Evolutionary conservation across 2,329 filamentous ascomycete genomes (phyloP).

Genomic region (Alternaria brassicae): DNA sequence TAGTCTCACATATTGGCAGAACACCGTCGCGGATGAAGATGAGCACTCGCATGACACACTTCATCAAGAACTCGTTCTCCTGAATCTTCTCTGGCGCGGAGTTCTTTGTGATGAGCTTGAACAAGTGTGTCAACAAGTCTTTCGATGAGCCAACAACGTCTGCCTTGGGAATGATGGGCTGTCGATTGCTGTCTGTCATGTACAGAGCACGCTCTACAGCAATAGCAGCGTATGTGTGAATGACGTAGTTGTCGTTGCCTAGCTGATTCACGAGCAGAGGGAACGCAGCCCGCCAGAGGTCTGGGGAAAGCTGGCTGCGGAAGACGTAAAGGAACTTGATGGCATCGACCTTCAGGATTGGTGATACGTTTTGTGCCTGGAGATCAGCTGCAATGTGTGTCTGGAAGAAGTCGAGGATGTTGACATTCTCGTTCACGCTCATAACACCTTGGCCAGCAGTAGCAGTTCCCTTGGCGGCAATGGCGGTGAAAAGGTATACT

Average conservation of each 20-base stretch:
- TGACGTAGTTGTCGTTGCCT: slow-evolving; percentile 88
- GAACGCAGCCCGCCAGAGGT: slow-evolving; percentile 90
- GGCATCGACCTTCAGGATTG: slow-evolving; percentile 93
- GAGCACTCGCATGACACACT: slow-evolving; percentile 95
- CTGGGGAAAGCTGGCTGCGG: slow-evolving; percentile 89
- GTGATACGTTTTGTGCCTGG: slow-evolving; percentile 72
- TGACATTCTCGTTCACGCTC: slow-evolving; percentile 79
- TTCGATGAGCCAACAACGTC: slow-evolving; percentile 84
- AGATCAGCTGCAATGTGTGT: slow-evolving; percentile 90
- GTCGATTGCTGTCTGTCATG: slow-evolving; percentile 76
- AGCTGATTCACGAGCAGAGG: slow-evolving; percentile 90
- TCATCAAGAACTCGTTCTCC: slow-evolving; percentile 98
- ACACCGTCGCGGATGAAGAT: slow-evolving; percentile 90
- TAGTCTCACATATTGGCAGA: slow-evolving; percentile 73
- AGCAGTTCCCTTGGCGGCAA: slow-evolving; percentile 88
- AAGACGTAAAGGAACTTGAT: slow-evolving; percentile 99
- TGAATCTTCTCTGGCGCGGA: slow-evolving; percentile 88
- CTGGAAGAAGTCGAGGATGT: slow-evolving; percentile 95
- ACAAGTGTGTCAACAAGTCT: slow-evolving; percentile 86
- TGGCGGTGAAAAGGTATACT: slow-evolving; percentile 93
- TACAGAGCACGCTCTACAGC: slow-evolving; percentile 93
- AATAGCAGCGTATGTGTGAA: slow-evolving; percentile 97
- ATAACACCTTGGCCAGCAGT: slow-evolving; percentile 90
- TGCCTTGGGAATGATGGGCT: slow-evolving; percentile 78
- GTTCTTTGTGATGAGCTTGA: slow-evolving; percentile 88